Conservation (phyloP, 1,284 basidiomycete genomes). For the Rhodotorula sp. region DNA sequence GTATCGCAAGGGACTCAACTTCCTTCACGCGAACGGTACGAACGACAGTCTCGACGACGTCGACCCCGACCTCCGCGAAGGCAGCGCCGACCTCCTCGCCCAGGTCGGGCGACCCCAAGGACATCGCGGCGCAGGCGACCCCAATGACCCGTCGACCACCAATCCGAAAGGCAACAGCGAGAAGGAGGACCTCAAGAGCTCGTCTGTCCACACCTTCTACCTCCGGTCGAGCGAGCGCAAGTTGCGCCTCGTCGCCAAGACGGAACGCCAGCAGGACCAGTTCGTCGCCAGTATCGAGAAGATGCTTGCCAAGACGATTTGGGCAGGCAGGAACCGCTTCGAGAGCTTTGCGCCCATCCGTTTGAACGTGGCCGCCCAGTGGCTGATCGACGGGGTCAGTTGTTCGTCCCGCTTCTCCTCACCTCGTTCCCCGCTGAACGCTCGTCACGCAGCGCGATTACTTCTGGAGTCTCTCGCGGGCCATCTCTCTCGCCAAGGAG, state of each 20-base stretch:
- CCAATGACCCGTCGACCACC: conserved; percentile 43
- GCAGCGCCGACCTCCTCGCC: conserved; percentile 41
- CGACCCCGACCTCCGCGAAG: conserved; percentile 15
- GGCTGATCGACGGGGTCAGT: conserved; percentile 95
- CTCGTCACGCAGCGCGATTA: conserved; percentile 71
- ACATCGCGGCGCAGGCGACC: conserved; percentile 38
- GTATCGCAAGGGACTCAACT: conserved; percentile 65
- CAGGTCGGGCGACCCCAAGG: conserved; percentile 45
- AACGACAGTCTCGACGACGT: conserved; percentile 41
- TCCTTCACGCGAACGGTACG: conserved; percentile 51
- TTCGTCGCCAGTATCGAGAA: conserved; percentile 92
- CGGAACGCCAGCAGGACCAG: conserved; percentile 95
- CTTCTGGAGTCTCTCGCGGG: conserved; percentile 95
- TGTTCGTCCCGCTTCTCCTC: background rate
- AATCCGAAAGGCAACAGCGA: background rate
- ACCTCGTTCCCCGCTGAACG: background rate
- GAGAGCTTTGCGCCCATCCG: conserved; percentile 93
- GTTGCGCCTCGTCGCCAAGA: conserved; percentile 82
- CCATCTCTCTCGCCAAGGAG: conserved; percentile 85
- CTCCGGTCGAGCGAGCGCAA: conserved; percentile 86
- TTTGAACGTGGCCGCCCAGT: conserved; percentile 89
- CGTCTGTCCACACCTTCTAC: conserved; percentile 82
- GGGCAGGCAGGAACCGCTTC: conserved; percentile 79
- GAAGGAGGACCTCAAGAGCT: conserved; percentile 40
- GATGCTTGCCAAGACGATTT: conserved; percentile 72